Evolutionary conservation across 306 rosid species (phyloP).

Genomic region (Sicyos edulis): DNA sequence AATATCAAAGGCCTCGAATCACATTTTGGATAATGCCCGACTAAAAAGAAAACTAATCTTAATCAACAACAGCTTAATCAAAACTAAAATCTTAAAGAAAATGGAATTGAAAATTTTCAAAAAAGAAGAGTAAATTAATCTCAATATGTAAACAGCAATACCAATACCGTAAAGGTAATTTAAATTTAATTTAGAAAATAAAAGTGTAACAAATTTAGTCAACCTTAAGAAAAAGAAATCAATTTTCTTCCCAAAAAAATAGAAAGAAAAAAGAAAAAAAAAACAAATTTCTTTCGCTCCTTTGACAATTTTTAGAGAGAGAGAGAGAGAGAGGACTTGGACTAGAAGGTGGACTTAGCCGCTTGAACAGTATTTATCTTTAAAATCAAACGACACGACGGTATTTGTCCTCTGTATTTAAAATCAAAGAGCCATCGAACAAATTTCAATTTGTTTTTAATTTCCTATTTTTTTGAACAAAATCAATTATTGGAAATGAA

Average conservation of each 20-base stretch:
- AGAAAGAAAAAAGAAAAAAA: neutral
- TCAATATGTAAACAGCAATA: too few relatives aligned
- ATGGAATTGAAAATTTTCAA: too few relatives aligned
- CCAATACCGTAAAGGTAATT: too few relatives aligned
- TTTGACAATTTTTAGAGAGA: neutral
- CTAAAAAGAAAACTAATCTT: too few relatives aligned
- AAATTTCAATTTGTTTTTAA: neutral
- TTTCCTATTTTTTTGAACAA: neutral
- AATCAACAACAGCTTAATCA: too few relatives aligned
- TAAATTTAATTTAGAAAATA: too few relatives aligned
- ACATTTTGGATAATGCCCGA: too few relatives aligned
- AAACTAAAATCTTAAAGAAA: too few relatives aligned
- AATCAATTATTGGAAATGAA: neutral
- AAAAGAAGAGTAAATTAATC: too few relatives aligned
- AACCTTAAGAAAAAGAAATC: too few relatives aligned
- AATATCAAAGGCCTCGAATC: too few relatives aligned
- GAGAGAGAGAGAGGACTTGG: slow-evolving; percentile 4
- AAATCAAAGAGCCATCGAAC: neutral
- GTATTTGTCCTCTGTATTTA: slow-evolving; percentile 14
- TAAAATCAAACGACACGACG: neutral
- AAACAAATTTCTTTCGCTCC: neutral
- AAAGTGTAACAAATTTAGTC: too few relatives aligned
- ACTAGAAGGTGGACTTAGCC: neutral
- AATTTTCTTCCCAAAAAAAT: neutral
- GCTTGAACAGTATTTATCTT: neutral